Base-by-base conservation (phyloP, 805 yeast species). In the Cyberlindnera subsufficiens region DNA sequence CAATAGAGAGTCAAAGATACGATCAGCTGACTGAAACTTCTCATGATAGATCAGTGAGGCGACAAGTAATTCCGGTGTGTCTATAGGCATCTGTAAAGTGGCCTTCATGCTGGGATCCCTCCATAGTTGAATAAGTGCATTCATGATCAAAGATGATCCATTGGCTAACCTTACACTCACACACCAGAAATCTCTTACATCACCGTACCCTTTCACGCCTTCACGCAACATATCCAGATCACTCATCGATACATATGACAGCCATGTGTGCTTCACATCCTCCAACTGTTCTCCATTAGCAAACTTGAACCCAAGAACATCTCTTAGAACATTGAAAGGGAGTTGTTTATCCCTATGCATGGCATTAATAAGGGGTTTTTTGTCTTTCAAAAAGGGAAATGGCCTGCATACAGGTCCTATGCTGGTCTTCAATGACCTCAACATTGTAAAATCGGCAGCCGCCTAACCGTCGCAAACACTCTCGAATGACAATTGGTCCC, bases 271-370 rank as follows among this genome's bases (percentile, higher is more conserved):
- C 8, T 47, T 42, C 6, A 47, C 39, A 5, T 22, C 11, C 11
- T 49, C 55, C 32, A 46, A 25, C 10, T 27, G 29, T 2, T 32
- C 20, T 2, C 36, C 39, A 18, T 38, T 30, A 14, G 42, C 14
- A 5, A 31, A 35, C 9, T 51, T 52, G n/a, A 53, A 34, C 2
- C 41, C 30, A 13, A 55, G 36, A 3, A 52, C 50, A 25, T 55
- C 58, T 25, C 59, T 40, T 2, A 46, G 44, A 3, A 52, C 32
- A 38, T 53, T 55, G 42, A 53, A 55, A 1, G 59, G 59, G 2
- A 53, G 19, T 3, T 13, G 27, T 16, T 37, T 37, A 30, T 53
- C 44, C 27, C 20, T 35, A 19, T 50, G 58, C 27, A 52, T 41
- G 7, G 41, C 35, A 3, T 29, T 6, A 11, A 40, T 25, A 13